Evolutionary conservation across 495 filamentous ascomycete genomes (phyloP).

Genomic region (Neurospora sp.): DNA sequence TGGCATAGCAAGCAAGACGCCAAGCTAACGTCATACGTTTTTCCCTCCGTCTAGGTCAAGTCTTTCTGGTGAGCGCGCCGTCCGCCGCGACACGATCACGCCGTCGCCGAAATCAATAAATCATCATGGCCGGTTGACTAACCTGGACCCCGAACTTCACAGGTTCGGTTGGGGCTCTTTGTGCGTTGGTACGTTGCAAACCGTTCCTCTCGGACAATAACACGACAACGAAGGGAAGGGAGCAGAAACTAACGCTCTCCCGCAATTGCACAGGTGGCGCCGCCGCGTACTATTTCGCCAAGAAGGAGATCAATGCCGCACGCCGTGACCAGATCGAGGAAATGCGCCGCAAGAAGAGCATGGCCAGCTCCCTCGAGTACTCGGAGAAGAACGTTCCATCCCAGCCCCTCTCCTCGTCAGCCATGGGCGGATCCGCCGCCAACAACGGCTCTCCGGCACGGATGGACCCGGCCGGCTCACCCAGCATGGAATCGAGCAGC

Average conservation of each 20-base stretch:
- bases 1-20: not conserved
- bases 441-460: conserved; percentile 30
- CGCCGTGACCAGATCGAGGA: conserved; percentile 61
- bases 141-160: not conserved
- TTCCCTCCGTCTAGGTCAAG: conserved; percentile 34
- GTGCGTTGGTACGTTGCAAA: conserved; percentile 52
- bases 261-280: conserved; percentile 54
- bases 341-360: conserved; percentile 52
- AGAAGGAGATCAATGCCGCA: conserved; percentile 85
- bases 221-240: not conserved
- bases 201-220: not conserved
- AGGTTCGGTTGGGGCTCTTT: conserved; percentile 85
- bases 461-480: conserved; percentile 56
- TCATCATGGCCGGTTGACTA: not conserved
- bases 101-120: not conserved
- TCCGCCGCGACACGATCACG: not conserved
- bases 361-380: conserved; percentile 50
- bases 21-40: conserved; percentile 13
- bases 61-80: conserved; percentile 46
- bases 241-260: conserved; percentile 11
- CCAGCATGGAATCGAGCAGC: conserved; percentile 64
- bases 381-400: conserved; percentile 30
- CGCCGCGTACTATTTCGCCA: conserved; percentile 88
- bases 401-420: conserved; percentile 23
- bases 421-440: conserved; percentile 26